Conservation (phyloP, 2,329 filamentous ascomycete species). For the Decorospora gaudefroyi region DNA sequence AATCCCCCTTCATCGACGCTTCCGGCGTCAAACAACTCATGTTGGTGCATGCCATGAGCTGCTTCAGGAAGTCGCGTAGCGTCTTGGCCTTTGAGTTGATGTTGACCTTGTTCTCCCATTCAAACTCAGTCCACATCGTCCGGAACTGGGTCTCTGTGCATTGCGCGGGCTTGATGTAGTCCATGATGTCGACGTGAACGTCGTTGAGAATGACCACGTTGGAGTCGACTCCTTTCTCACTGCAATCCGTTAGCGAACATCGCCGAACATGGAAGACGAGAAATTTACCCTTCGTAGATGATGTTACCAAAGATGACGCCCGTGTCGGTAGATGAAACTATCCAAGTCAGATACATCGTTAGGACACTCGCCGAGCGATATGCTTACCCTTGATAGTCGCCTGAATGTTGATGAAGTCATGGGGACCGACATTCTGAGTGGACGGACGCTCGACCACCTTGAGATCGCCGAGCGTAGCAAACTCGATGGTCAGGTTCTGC, state of each 20-base stretch:
- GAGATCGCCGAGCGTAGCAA: slow-evolving; percentile 95
- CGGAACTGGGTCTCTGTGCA: slow-evolving; percentile 98
- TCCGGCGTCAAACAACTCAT: slow-evolving; percentile 98
- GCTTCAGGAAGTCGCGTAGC: slow-evolving; percentile 86
- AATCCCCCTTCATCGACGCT: slow-evolving; percentile 94
- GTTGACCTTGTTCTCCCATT: slow-evolving; percentile 99
- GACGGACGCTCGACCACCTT: slow-evolving; percentile 97
- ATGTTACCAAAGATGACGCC: slow-evolving; percentile 99
- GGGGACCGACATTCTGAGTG: slow-evolving; percentile 91
- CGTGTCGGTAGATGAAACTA: slow-evolving; percentile 92
- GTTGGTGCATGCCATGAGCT: slow-evolving; percentile 96
- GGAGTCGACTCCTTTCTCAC: slow-evolving; percentile 65
- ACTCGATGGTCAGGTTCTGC: slow-evolving; percentile 96
- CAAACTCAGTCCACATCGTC: slow-evolving; percentile 99
- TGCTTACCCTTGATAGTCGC: slow-evolving; percentile 96
- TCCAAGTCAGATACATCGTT: slow-evolving; percentile 12
- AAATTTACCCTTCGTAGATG: slow-evolving; percentile 78
- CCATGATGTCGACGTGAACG: slow-evolving; percentile 98
- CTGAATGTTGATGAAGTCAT: slow-evolving; percentile 98
- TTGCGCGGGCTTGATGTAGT: slow-evolving; percentile 96
- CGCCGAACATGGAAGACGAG: neutral
- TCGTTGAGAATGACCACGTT: slow-evolving; percentile 98
- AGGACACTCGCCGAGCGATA: slow-evolving; percentile 33
- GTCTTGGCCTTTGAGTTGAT: slow-evolving; percentile 97
- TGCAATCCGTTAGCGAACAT: slow-evolving; percentile 65